A percentile compares a stretch with the other conserved stretches of the same genome.
phyloP scores from a whole-genome alignment of 805 yeast species.

The Pichia heedii region DNA sequence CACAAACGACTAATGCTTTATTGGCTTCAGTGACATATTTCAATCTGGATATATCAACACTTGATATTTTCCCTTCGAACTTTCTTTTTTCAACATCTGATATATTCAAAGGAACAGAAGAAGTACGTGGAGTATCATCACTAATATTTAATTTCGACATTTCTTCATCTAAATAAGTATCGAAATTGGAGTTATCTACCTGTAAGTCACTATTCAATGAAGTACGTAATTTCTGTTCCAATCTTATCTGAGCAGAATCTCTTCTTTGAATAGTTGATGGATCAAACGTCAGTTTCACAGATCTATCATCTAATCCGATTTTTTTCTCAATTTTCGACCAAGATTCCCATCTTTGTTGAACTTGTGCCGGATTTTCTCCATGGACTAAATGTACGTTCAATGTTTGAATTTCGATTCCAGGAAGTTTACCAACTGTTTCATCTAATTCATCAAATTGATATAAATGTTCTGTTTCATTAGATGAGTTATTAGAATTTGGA shows the following conservation, averaged over 20 bases:
- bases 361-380: slow-evolving; percentile 28
- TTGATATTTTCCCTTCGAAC: slow-evolving; percentile 1
- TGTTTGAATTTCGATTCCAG: slow-evolving; percentile 28
- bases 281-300: slow-evolving; percentile 6
- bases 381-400: slow-evolving; percentile 48
- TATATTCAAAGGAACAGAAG: slow-evolving; percentile 7
- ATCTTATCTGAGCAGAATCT: slow-evolving; percentile 1
- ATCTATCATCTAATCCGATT: slow-evolving; percentile 9
- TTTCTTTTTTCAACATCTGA: slow-evolving; percentile 13
- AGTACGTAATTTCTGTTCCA: slow-evolving; percentile 1
- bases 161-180: background rate
- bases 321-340: slow-evolving; percentile 11
- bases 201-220: background rate
- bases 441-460: slow-evolving; percentile 2
- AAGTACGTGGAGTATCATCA: slow-evolving; percentile 1
- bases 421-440: slow-evolving; percentile 15
- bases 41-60: slow-evolving; percentile 1
- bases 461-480: background rate
- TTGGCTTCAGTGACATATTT: slow-evolving; percentile 3
- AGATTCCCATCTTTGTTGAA: slow-evolving; percentile 11
- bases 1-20: slow-evolving; percentile 33
- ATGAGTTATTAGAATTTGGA: background rate
- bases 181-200: background rate
- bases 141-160: background rate
- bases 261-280: background rate